Evolutionary conservation across 1,284 basidiomycete genomes (phyloP), one percentile per base, ranked within the genome.

Genomic region (Volvariella surrecta): DNA sequence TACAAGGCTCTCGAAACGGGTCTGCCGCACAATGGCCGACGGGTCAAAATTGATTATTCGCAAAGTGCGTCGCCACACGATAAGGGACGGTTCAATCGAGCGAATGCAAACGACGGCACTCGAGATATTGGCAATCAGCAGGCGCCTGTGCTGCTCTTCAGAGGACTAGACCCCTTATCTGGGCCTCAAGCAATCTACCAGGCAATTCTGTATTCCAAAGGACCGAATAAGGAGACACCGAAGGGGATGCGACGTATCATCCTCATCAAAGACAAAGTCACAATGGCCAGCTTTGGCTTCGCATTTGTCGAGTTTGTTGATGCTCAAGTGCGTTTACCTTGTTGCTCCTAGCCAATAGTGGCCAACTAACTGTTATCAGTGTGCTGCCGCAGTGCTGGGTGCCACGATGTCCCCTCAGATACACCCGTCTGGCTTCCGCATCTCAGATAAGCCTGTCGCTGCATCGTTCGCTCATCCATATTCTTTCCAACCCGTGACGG

Each of bases 271-370:
- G 91, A 96, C 62, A 83, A 86, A 56, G 73, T 76, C 6, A 86
- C 86, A 0, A 73, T 83, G 66, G 79, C 80, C 1, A 89, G 88
- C 56, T 92, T 89, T 74, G 89, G 93, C 11, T 94, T 92, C 59
- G 82, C 87, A 0, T 97, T 97, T 57, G 86, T 94, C 10, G 90
- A 96, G 57, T 89, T 95, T 54, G 69, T 86, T 21, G 88, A 92
- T 50, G 62, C 82, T 4, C 77, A 84, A 70, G 91, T 92, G 62
- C 50, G 67, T 57, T 42, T 39, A 9, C 11, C 32, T 32, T 32
- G 21, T 35, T 11, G 21, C 4, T 18, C 15, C 9, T 19, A 4
- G 7, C 19, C 2, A 15, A 4, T 31, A 18, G 16, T 28, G 18
- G 15, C 8, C 8, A 17, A 24, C 19, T 39, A 9, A 31, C 17